Evolutionary conservation across 1,284 basidiomycete species (phyloP).

Genomic region (Hortiboletus rubellus): DNA sequence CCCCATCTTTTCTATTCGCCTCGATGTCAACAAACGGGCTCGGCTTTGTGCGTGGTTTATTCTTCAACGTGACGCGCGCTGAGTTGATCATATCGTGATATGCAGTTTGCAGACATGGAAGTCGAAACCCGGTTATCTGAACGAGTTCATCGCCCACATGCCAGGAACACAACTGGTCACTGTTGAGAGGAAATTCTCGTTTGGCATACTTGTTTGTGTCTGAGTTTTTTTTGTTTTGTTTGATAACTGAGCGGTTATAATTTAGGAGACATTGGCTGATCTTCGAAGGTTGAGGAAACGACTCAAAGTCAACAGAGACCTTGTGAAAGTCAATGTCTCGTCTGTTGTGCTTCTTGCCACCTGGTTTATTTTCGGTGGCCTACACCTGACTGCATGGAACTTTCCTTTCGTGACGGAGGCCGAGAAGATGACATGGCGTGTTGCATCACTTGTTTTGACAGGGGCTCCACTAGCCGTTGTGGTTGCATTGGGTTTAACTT

Average conservation of each 20-base stretch:
- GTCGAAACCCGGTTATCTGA: no score
- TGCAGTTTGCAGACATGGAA: no score
- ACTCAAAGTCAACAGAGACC: no score
- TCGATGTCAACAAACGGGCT: no score
- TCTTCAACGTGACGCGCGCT: no score
- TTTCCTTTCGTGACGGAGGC: not conserved
- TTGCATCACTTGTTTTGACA: not conserved
- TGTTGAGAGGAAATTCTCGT: no score
- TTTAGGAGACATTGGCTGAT: no score
- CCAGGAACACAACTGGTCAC: no score
- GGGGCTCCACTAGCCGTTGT: not conserved
- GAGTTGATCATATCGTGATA: no score
- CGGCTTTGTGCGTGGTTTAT: no score
- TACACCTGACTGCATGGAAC: constrained; percentile 4
- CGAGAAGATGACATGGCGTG: not conserved
- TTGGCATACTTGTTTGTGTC: not conserved
- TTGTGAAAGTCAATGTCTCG: no score
- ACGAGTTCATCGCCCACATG: not conserved
- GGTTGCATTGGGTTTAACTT: not conserved
- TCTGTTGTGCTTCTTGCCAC: not conserved
- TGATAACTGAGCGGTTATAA: not conserved
- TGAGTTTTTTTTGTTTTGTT: not conserved
- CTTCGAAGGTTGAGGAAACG: no score
- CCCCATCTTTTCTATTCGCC: not conserved
- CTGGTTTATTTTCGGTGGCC: not conserved